Evolutionary conservation across 179 eudicot genomes (phyloP), one percentile per base, ranked within the genome.

Genomic region (Camellia oleifera): DNA sequence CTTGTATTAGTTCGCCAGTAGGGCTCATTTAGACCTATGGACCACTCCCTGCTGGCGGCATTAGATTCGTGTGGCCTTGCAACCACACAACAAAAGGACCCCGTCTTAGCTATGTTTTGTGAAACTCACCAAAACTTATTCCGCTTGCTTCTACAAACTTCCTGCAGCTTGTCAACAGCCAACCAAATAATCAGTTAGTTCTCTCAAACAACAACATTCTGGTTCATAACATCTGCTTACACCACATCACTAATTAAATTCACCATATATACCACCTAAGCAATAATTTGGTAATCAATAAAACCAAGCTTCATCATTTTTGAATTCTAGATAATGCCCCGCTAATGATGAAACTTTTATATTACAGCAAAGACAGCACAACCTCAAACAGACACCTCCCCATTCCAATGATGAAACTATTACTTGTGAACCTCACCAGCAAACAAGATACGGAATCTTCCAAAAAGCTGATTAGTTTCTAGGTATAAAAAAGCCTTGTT

Each of bases 31-130:
- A 93, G 88, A 58, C 89, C 94, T 84, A 89, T 79, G 64, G 99
- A 90, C 94, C 93, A 94, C 84, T 94, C 98, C 76, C 92, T 82
- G 79, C 94, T 91, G 69, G 96, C 69, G 67, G 89, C 89, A 88
- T 83, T 94, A 17, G 98, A 90, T 64, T 91, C 95, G 92, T 94
- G 97, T 89, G 99, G 99, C 98, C 99, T 94, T 23, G 99, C 97
- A 89, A 98, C 97, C 97, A 96, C 99, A 83, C 99, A 96, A 90
- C 99, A 96, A 76, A 96, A 94, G 78, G 99, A 94, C 89, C 99
- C 99, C 98, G 96, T 92, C 82, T 96, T 92, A 89, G 94, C 91
- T 91, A 96, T 91, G 52, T 88, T 89, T 88, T 81, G 77, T 73
- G 62, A 75, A 80, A 82, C 88, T 83, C 88, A 70, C 76, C 50